Evolutionary conservation across 75 land plant genomes (phyloP).

Genomic region (Cryptomeria japonica): DNA sequence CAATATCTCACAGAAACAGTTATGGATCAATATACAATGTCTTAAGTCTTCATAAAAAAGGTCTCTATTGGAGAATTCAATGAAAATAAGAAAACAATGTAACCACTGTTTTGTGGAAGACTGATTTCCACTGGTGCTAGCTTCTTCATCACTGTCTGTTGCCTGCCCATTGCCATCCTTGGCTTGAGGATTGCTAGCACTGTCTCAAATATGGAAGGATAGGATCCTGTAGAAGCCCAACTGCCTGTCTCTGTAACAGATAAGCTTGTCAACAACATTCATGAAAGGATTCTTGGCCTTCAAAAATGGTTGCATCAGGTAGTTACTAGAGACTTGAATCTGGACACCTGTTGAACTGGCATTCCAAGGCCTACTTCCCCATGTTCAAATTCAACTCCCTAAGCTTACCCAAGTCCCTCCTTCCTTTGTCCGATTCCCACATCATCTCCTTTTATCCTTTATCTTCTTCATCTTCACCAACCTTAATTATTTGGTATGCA

Average conservation of each 20-base stretch:
- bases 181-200: neutral
- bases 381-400: neutral
- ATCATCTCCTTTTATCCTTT: neutral
- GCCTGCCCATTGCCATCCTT: neutral
- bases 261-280: neutral
- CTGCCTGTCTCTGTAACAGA: neutral
- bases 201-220: neutral
- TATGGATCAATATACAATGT: neutral
- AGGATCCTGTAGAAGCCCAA: neutral
- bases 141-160: neutral
- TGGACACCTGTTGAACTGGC: neutral
- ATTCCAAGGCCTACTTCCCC: neutral
- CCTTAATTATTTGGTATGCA: neutral
- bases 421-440: neutral
- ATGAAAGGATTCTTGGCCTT: neutral
- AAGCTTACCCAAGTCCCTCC: neutral
- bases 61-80: neutral
- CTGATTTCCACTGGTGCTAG: neutral
- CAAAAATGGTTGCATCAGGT: neutral
- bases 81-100: neutral
- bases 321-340: neutral
- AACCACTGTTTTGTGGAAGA: neutral
- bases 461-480: neutral
- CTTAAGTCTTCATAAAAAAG: neutral
- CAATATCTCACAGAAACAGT: neutral